Evolutionary conservation across 2,329 filamentous ascomycete species (phyloP), one percentile per base, ranked within the genome.

Genomic region (Paraphaeosphaeria minitans): DNA sequence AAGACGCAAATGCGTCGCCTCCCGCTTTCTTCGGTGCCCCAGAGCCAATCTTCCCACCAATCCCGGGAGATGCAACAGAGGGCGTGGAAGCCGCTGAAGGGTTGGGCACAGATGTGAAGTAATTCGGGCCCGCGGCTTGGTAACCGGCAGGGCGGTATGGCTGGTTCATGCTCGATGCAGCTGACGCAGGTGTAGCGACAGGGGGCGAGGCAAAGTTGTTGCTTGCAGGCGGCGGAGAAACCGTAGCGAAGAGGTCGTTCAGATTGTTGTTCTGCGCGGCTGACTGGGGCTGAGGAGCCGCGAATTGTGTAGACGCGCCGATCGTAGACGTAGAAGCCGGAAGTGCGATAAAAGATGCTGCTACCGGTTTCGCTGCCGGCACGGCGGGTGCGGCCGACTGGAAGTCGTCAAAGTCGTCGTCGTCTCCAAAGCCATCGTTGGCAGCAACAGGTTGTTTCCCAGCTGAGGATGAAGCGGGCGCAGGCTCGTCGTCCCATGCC

Each of bases 331-430:
- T 78, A 66, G 68, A 83, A 66, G 68, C 85, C 57, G 70, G 83
- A 68, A 80, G 78, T 69, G 71, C 80, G 66, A 81, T 74, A 63
- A 73, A 72, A 10, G 63, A 59, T n/a, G 68, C 49, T 7, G 61
- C 60, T 2, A 94, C 92, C 14, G 64, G 94, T 77, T 96, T 92
- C 27, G 61, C 56, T 19, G 64, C 80, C 64, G 62, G 74, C 64
- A 67, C 79, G 79, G 79, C 80, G 12, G 80, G 78, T 7, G 81
- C 78, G 14, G 94, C 94, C 21, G 93, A 96, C 77, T 97, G 92
- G 83, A 98, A 98, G 73, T 99, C 95, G 73, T 98, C 95, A 72
- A 98, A 98, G 63, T 97, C 95, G 66, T 97, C 93, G 64, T 97
- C 94, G 53, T 86, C 87, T 43, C 77, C 79, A 65, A 81, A 78